Conservation (phyloP, 164 flowering plant species). For the Liquidambar formosana region DNA sequence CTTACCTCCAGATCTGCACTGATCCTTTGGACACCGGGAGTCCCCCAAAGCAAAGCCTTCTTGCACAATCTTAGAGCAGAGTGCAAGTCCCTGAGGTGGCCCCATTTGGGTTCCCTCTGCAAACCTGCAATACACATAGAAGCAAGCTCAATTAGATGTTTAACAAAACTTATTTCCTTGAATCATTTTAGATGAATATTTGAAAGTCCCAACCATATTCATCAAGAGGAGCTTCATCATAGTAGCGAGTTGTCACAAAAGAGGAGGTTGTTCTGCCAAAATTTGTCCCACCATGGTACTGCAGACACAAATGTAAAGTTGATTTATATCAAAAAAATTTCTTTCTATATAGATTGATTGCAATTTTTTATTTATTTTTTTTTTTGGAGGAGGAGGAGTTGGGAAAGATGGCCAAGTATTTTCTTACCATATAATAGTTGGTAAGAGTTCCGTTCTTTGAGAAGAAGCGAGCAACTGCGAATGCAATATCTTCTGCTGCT, state of each 20-base stretch:
- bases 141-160: background rate
- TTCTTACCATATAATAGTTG: constrained; percentile 87
- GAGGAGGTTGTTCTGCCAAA: constrained; percentile 62
- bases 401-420: background rate
- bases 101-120: constrained; percentile 73
- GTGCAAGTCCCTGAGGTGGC: constrained; percentile 88
- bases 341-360: too few species aligned
- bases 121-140: constrained; percentile 42
- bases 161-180: background rate
- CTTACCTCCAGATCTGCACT: constrained; percentile 51
- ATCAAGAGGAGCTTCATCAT: constrained; percentile 88
- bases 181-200: background rate
- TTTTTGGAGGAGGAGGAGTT: background rate
- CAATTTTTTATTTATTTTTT: background rate
- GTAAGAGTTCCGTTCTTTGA: constrained; percentile 72
- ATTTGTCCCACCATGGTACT: constrained; percentile 88
- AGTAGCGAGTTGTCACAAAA: constrained; percentile 74
- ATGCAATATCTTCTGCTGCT: constrained; percentile 87
- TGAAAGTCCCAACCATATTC: constrained; percentile 53
- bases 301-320: constrained; percentile 3
- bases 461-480: constrained; percentile 76
- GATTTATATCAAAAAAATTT: background rate
- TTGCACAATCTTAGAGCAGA: constrained; percentile 63
- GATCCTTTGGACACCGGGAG: constrained; percentile 22
- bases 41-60: constrained; percentile 73